Base-by-base conservation (phyloP, 176 grass and related monocot species). In the Carex littledalei region DNA sequence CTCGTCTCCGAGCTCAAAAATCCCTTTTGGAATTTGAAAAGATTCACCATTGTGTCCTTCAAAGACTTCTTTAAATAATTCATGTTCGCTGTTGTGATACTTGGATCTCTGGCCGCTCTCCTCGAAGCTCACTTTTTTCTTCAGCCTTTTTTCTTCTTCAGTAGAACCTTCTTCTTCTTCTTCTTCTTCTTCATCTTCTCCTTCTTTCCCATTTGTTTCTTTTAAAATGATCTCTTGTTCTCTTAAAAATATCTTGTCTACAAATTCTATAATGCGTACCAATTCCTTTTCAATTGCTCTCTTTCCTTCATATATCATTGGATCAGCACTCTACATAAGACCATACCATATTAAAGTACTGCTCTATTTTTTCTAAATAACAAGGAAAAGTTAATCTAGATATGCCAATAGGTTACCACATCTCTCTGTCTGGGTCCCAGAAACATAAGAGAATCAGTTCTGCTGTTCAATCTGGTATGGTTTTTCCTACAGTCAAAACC, bases 281-380 rank as follows among this genome's bases (percentile, higher is more conserved):
- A 99, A 84, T 66, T 99, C 97, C 68, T 88, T 80, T 80, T 92
- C 92, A 10, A 96, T 91, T 0, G 93, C 85, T 15, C 88, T 89
- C 70, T 92, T 96, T 20, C 97, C 97, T 87, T 96, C 91, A 54
- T 85, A 86, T 73, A 96, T 92, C 93, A 99, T 99, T 1, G 87
- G 87, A 78, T 95, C 93, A 0, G 67, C 87, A 78, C 93, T 89
- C 96, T 99, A 34, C 77, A 52, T 57, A 83, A 67, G 35, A 6
- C 13, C 6, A 29, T 18, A n/a, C 11, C 0, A 24, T 16, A 65
- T 83, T 83, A 67, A n/a, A 82, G 4, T 67, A 0, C 31, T 58
- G 35, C 17, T 70, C 24, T 55, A 39, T 35, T 17, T 55, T 77
- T 67, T 2, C 45, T 53, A 76, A 76, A 29, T 29, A 29, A 56